Evolutionary conservation across 2,329 filamentous ascomycete genomes (phyloP), one percentile per base, ranked within the genome.

Genomic region (Lecanicillium sp.): DNA sequence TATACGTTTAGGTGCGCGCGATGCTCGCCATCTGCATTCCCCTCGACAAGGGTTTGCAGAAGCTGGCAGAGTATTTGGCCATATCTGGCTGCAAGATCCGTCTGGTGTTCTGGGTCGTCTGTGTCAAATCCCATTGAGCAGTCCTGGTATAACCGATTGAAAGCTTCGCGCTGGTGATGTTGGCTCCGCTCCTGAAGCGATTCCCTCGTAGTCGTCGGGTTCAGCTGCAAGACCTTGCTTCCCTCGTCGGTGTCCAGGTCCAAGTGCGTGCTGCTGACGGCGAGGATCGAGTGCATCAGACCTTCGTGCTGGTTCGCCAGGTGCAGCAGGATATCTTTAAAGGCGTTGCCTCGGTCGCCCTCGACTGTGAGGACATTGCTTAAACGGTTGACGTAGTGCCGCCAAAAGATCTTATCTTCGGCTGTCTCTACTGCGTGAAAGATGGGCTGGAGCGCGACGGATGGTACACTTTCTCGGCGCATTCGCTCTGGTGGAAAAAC

Each of bases 241-340:
- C 73, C 75, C 38, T 78, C 76, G 0, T 73, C 68, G 0, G 74
- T 72, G 4, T 71, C 66, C 44, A 70, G 71, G 55, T 81, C 73
- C 39, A 81, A 72, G 51, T 94, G 87, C 43, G 80, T 87, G 49
- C 85, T 85, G 28, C 87, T 85, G 8, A 95, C 70, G 32, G 85
- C 87, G 38, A 95, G 71, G 35, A 95, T 78, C 9, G 87, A 92
- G 57, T 95, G 88, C 87, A 95, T 94, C 37, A 95, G 67, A 11
- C 86, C 86, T 45, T 79, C 73, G 54, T 94, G 82, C 43, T 80
- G 71, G 30, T 85, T 78, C 3, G 88, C 87, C 65, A 94, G 83
- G 2, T 85, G 85, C 3, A 94, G 68, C 27, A 95, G 67, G 48
- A 92, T 81, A 47, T 87, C 83, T 53, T 85, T 85, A 64, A 94